A percentile compares a stretch with the other conserved stretches of the same genome.
Conservation (phyloP, 2,329 filamentous ascomycete species). For the Microdochium nivale region DNA sequence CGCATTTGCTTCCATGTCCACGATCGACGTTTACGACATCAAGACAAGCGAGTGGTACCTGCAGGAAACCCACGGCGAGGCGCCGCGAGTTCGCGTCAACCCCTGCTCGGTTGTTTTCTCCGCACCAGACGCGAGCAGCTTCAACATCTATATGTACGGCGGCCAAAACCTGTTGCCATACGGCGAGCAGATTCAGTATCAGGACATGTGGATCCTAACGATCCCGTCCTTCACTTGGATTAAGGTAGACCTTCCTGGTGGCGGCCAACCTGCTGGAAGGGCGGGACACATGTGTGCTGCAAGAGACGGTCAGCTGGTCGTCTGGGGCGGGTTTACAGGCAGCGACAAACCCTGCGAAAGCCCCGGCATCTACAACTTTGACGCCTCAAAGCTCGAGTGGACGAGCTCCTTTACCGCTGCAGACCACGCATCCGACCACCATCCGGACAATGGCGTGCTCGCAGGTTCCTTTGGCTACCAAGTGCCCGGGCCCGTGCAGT, state of each 20-base stretch:
- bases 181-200: constrained; percentile 48
- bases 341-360: constrained; percentile 53
- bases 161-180: constrained; percentile 64
- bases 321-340: constrained; percentile 62
- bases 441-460: constrained; percentile 41
- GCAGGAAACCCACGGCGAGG: constrained; percentile 57
- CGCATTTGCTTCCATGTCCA: constrained; percentile 49
- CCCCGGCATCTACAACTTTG: constrained; percentile 65
- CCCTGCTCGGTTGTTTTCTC: constrained; percentile 62
- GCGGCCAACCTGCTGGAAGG: constrained; percentile 33
- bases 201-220: constrained; percentile 68
- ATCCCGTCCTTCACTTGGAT: constrained; percentile 70
- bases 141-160: constrained; percentile 72
- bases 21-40: constrained; percentile 68
- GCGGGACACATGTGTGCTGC: constrained; percentile 63
- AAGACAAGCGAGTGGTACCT: constrained; percentile 65
- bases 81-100: constrained; percentile 59
- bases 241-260: constrained; percentile 40
- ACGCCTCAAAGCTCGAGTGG: constrained; percentile 58
- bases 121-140: constrained; percentile 63
- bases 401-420: constrained; percentile 51
- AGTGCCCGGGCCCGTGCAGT: constrained; percentile 55
- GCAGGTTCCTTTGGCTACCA: constrained; percentile 55
- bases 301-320: constrained; percentile 62
- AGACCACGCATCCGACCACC: constrained; percentile 34